Evolutionary conservation across 1,139 yeast genomes (phyloP).

Genomic region (Blastobotrys malaysiensis): DNA sequence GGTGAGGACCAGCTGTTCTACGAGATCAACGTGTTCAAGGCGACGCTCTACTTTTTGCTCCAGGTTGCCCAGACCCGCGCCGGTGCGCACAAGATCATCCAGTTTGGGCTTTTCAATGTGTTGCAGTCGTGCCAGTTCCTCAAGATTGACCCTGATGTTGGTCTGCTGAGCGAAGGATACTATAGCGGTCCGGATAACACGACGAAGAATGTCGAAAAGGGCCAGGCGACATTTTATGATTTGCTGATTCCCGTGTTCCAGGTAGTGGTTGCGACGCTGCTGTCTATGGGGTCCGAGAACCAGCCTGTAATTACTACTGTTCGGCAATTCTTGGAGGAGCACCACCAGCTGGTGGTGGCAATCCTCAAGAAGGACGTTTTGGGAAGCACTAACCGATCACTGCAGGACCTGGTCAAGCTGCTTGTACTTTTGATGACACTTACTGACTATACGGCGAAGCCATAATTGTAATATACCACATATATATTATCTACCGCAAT

Average conservation of each 20-base stretch:
- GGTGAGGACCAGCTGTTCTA: constrained; percentile 40
- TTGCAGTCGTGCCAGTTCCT: constrained; percentile 56
- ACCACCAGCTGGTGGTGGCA: constrained; percentile 55
- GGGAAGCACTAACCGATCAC: constrained; percentile 13
- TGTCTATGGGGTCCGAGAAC: constrained; percentile 78
- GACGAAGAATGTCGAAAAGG: not conserved
- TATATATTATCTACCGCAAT: constrained; percentile 8
- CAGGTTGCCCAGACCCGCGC: constrained; percentile 68
- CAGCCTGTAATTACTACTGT: constrained; percentile 56
- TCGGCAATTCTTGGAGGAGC: constrained; percentile 46
- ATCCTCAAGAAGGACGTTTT: constrained; percentile 62
- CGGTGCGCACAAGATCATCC: constrained; percentile 74
- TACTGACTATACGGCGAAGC: constrained; percentile 30
- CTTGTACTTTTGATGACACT: constrained; percentile 55
- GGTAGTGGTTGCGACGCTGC: constrained; percentile 56
- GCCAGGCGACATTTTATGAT: constrained; percentile 44
- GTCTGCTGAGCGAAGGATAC: constrained; percentile 34
- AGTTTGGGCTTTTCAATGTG: constrained; percentile 60
- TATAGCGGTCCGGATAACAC: constrained; percentile 1
- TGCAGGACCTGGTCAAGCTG: constrained; percentile 43
- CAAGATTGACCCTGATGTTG: constrained; percentile 73
- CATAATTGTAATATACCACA: not conserved
- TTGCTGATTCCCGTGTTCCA: constrained; percentile 75
- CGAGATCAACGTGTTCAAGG: constrained; percentile 71
- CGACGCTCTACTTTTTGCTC: constrained; percentile 61